A percentile compares a stretch with the other conserved stretches of the same genome.
These are phyloP conservation scores for Eucalyptus globulus DNA, from an alignment of 345 rosid species.

Conservation along the genomic window DNA sequence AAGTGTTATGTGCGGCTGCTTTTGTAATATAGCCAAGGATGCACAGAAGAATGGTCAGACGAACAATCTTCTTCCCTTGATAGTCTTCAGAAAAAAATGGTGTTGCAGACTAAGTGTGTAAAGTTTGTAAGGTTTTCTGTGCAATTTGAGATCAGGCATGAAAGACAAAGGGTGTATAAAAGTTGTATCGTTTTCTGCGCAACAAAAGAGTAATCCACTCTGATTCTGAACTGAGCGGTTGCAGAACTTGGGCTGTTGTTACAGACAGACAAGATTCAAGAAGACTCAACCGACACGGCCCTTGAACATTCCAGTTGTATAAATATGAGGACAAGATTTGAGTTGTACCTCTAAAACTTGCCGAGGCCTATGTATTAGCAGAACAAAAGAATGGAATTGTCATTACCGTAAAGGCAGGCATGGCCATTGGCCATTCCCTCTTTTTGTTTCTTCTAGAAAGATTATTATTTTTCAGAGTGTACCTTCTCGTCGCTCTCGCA, in stretches of 20 bases:
- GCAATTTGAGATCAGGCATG: neutral
- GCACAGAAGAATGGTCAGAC: neutral
- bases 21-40: neutral
- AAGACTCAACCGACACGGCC: neutral
- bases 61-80: neutral
- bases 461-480: neutral
- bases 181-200: neutral
- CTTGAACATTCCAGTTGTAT: neutral
- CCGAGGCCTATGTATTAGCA: neutral
- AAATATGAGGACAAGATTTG: neutral
- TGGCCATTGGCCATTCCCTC: neutral
- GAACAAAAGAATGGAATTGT: neutral
- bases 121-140: neutral
- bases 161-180: neutral
- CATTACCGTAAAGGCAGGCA: neutral
- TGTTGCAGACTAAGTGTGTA: neutral
- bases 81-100: neutral
- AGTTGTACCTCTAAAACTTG: neutral
- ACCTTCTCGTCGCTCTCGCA: neutral
- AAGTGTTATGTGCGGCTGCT: neutral
- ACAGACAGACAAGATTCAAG: neutral
- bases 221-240: neutral
- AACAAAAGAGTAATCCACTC: neutral
- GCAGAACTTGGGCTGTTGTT: neutral
- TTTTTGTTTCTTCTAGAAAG: neutral